These are phyloP conservation scores for Spatholobus suberectus DNA, from an alignment of 306 rosid species.

Conservation along the genomic window DNA sequence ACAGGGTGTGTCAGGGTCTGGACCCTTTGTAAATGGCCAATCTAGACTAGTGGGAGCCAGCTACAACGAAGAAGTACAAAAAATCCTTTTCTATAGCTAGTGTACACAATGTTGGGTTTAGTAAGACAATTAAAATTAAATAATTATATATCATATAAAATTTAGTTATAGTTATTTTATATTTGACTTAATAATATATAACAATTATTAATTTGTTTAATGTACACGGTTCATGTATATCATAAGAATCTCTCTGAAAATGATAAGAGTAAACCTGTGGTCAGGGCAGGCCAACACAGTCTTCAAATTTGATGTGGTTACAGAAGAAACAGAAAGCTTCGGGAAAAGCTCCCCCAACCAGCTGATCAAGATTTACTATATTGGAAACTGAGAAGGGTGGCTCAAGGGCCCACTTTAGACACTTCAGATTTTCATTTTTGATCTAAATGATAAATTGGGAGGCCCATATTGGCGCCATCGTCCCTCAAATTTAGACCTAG, in stretches of 20 bases:
- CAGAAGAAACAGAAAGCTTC: slow-evolving; percentile 34
- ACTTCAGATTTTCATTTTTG: not conserved
- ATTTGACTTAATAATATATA: not conserved
- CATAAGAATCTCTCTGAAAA: not conserved
- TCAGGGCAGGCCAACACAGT: slow-evolving; percentile 34
- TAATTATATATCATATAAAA: not conserved
- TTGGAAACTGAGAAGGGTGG: slow-evolving; percentile 46
- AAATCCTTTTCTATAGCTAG: not conserved
- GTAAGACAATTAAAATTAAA: not conserved
- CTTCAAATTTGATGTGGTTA: slow-evolving; percentile 34
- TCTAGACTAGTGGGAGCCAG: not conserved
- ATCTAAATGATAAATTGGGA: not conserved
- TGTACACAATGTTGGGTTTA: not conserved
- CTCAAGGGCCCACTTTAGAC: slow-evolving; percentile 32
- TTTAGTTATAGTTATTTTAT: not conserved
- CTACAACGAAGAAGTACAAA: not conserved
- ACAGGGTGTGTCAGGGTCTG: not conserved
- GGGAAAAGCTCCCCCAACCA: slow-evolving; percentile 39
- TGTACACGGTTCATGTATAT: not conserved
- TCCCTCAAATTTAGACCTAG: slow-evolving; percentile 41
- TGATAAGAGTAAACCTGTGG: not conserved
- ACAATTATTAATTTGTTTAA: not conserved
- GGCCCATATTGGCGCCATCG: slow-evolving; percentile 30
- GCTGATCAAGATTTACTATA: slow-evolving; percentile 42
- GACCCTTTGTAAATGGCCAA: not conserved